These are phyloP conservation scores for Tardiomyces depauwii DNA, from an alignment of 1,139 yeast genomes.

Conservation along the genomic window DNA sequence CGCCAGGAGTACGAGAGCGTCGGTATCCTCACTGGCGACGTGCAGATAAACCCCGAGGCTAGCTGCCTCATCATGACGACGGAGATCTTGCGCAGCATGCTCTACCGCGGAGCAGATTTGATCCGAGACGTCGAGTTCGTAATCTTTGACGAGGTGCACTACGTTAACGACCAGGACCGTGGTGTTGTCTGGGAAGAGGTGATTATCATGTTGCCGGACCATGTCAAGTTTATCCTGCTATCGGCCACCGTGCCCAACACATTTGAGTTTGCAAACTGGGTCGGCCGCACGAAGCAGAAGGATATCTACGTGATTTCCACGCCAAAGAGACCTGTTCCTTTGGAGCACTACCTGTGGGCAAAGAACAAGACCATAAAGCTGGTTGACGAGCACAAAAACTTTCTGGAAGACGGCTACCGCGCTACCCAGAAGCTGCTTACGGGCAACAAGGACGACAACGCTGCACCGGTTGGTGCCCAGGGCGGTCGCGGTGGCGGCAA, in stretches of 20 bases:
- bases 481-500: constrained; percentile 20
- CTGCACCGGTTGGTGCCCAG: constrained; percentile 18
- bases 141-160: constrained; percentile 91
- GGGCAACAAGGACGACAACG: constrained; percentile 29
- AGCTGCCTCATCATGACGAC: constrained; percentile 97
- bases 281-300: constrained; percentile 91
- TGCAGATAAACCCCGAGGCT: constrained; percentile 93
- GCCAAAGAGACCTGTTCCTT: constrained; percentile 90
- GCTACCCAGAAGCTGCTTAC: constrained; percentile 45
- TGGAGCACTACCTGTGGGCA: constrained; percentile 81
- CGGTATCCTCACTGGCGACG: constrained; percentile 97
- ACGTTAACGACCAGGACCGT: constrained; percentile 89
- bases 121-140: constrained; percentile 98
- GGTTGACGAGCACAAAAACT: constrained; percentile 62
- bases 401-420: constrained; percentile 52
- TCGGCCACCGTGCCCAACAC: constrained; percentile 98
- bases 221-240: constrained; percentile 45
- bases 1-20: constrained; percentile 91
- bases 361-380: constrained; percentile 55
- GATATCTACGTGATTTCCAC: constrained; percentile 94
- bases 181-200: constrained; percentile 99
- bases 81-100: constrained; percentile 85
- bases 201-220: constrained; percentile 87
- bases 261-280: constrained; percentile 97
- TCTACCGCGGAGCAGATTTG: constrained; percentile 86